Evolutionary conservation across 345 rosid genomes (phyloP).

Genomic region (Linum usitatissimum): DNA sequence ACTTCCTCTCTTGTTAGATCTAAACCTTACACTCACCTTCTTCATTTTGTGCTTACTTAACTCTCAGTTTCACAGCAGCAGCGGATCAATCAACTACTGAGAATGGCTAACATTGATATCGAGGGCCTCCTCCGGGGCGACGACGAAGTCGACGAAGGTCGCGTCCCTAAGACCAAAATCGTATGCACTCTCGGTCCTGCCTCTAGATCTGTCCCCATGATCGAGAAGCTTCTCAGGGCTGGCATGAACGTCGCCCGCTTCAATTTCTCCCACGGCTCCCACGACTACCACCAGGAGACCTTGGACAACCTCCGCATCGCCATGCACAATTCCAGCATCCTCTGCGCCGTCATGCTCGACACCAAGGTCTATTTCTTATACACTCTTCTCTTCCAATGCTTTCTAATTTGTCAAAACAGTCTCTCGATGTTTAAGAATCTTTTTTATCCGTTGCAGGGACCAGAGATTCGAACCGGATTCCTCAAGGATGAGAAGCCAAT

Average conservation of each 20-base stretch:
- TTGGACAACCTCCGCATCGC: conserved; percentile 54
- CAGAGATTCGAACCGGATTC: background rate
- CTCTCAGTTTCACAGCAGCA: no score
- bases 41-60: no score
- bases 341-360: conserved; percentile 27
- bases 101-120: conserved; percentile 84
- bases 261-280: conserved; percentile 97
- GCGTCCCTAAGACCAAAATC: conserved; percentile 75
- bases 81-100: background rate
- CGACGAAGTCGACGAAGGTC: conserved; percentile 31
- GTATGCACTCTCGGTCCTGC: conserved; percentile 96
- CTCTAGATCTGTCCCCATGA: conserved; percentile 69
- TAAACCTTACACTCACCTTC: no score
- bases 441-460: background rate
- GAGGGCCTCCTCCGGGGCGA: conserved; percentile 60
- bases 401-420: background rate
- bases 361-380: conserved; percentile 14
- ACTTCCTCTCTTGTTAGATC: no score
- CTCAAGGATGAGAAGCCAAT: background rate
- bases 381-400: background rate
- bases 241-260: conserved; percentile 98
- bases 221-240: conserved; percentile 78
- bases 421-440: no score
- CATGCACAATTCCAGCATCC: conserved; percentile 21
- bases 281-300: conserved; percentile 82